Evolutionary conservation across 345 rosid genomes (phyloP), one percentile per base, ranked within the genome.

Genomic region (Citrus australasica): DNA sequence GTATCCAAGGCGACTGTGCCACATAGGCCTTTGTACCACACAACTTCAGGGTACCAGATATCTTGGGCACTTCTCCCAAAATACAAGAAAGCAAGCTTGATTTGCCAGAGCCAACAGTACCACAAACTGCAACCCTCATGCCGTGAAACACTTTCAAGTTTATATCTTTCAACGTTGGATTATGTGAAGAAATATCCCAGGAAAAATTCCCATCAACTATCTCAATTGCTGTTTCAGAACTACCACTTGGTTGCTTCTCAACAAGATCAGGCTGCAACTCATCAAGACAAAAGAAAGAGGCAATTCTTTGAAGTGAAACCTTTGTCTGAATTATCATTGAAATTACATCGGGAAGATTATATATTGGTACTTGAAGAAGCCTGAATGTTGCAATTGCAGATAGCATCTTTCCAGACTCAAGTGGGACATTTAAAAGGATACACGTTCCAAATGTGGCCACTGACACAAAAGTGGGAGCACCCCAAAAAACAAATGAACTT

Each of bases 1-100:
- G 94, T 59, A 95, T 95, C 98, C 98, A 95, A 69, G 98, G 90
- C 32, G 97, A 88, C 68, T 93, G 98, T 25, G 98, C 84, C 71
- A 93, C 95, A 28, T 89, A 93, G 38, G 97, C 98, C 82, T 83
- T 93, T 37, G 86, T 82, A 70, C 98, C 98, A 79, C 88, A 83
- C 69, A 94, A 76, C 79, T 83, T 88, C 33, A 89, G 67, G 21
- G 85, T 83, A 58, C 98, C 97, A 5, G 93, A 89, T 74, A 88
- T 73, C 83, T 88, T 93, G 0, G 92, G 89, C 17, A 92, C 82
- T 79, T 93, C 98, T 74, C 90, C 96, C 42, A 93, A 82, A 75
- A 93, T 85, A 74, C 89, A 88, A 32, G 96, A 89, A 58, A 93
- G 90, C 30, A 93, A 82, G 81, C 91, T 93, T 3, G 98, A 93